phyloP scores from a whole-genome alignment of 108 stramenopile species.

The Skeletonema menzelii region DNA sequence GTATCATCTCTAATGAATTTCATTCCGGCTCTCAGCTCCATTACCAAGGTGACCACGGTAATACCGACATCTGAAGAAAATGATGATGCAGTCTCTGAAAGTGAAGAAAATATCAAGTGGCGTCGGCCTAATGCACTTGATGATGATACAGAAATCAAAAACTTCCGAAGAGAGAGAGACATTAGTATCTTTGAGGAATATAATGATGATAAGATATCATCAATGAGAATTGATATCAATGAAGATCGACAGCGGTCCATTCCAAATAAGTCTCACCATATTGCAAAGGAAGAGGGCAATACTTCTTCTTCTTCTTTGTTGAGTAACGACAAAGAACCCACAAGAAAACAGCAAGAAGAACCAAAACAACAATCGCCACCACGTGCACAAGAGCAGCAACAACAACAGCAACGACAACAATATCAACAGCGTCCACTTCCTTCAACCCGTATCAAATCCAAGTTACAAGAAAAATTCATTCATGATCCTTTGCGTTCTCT shows the following conservation, averaged over 20 bases:
- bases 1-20: slow-evolving; percentile 10
- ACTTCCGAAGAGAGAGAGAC: not conserved
- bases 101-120: slow-evolving; percentile 29
- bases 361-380: not conserved
- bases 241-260: not conserved
- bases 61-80: slow-evolving; percentile 1
- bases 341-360: not conserved
- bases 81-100: slow-evolving; percentile 16
- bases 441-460: slow-evolving; percentile 3
- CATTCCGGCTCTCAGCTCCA: slow-evolving; percentile 17
- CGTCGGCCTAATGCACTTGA: slow-evolving; percentile 7
- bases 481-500: slow-evolving; percentile 28
- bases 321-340: not conserved
- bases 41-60: slow-evolving; percentile 2
- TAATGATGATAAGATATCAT: not conserved
- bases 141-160: slow-evolving; percentile 5
- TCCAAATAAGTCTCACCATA: not conserved
- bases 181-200: not conserved
- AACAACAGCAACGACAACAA: not conserved
- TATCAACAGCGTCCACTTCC: not conserved
- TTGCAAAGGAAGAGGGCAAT: not conserved
- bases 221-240: not conserved
- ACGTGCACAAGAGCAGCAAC: not conserved
- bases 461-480: slow-evolving; percentile 24
- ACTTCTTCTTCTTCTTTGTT: not conserved